Base-by-base conservation (phyloP, 2,329 filamentous ascomycete genomes). In the Thelonectria rubi region DNA sequence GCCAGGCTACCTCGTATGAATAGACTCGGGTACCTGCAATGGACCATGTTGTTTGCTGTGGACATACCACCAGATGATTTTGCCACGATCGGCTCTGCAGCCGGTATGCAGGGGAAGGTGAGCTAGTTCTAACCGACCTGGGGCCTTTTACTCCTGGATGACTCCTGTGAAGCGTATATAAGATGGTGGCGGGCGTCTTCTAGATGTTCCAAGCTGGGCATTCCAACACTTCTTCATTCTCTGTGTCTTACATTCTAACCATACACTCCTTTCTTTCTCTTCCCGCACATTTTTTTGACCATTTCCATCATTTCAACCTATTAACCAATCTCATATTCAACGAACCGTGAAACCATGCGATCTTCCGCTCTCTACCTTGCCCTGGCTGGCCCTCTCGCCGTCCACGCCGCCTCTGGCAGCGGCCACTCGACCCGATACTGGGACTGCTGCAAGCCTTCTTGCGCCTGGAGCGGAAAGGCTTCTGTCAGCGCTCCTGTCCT, bases 401-500 rank as follows among this genome's bases (percentile, higher is more conserved):
- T 71, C 56, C 63, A 54, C 49, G 72, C 70, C 57, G 65, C 71
- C 60, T 74, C 72, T 55, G 72, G 72, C 54, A 67, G 59, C 30
- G 73, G 72, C n/a, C 63, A 65, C 20, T 72, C 70, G 26, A 71
- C 65, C 32, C 71, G 82, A 61, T 85, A 84, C 73, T 85, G 85
- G 84, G 88, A 91, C 74, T 91, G 89, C 79, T 91, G 88, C 79
- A 91, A 92, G 80, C 84, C 88, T 21, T 88, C 86, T 20, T 91
- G 88, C 73, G 80, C 81, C 3, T 86, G 88, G 88, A 72, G 79
- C 14, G 81, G 76, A 55, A 90, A 90, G 74, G 85, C 83, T 12
- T 64, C 79, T 43, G 80, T 87, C 73, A 77, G 75, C 60, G 57
- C 67, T 9, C 82, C 86, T 12, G 83, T 87, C 39, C 75, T 76